phyloP scores from a whole-genome alignment of 495 filamentous ascomycete genomes.

The Chaetomium tenue region DNA sequence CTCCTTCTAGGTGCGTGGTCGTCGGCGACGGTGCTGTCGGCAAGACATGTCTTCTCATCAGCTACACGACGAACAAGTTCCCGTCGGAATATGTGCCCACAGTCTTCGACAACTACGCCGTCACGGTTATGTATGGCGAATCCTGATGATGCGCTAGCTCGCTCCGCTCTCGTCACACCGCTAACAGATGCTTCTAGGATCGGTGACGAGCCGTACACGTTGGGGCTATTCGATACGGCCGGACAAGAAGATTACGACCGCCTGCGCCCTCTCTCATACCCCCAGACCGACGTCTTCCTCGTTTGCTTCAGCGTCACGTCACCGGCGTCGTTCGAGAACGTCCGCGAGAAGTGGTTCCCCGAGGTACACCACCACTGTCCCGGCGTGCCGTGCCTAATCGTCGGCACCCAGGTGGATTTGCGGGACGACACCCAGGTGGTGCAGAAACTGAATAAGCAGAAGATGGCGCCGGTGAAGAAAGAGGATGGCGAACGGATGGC shows the following conservation, averaged over 20 bases:
- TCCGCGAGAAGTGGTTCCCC: slow-evolving; percentile 98
- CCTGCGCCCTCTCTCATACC: slow-evolving; percentile 92
- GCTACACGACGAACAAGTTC: slow-evolving; percentile 99
- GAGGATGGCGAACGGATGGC: slow-evolving; percentile 96
- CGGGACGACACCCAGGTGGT: slow-evolving; percentile 83
- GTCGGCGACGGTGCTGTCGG: slow-evolving; percentile 99
- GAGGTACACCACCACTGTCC: slow-evolving; percentile 99
- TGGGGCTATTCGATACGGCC: slow-evolving; percentile 96
- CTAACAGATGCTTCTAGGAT: slow-evolving; percentile 63
- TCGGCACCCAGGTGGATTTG: slow-evolving; percentile 96
- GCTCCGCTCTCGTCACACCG: neutral
- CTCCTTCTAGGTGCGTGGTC: slow-evolving; percentile 76
- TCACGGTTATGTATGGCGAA: slow-evolving; percentile 91
- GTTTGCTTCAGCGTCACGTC: slow-evolving; percentile 99
- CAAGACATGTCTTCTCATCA: slow-evolving; percentile 98
- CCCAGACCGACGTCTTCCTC: slow-evolving; percentile 97
- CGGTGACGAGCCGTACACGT: slow-evolving; percentile 96
- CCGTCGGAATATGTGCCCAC: slow-evolving; percentile 99
- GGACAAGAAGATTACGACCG: slow-evolving; percentile 99
- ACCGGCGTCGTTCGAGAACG: slow-evolving; percentile 98
- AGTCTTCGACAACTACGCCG: slow-evolving; percentile 99
- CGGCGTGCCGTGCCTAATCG: slow-evolving; percentile 95
- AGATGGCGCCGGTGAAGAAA: slow-evolving; percentile 86
- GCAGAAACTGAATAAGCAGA: slow-evolving; percentile 91
- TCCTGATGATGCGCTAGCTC: slow-evolving; percentile 3